phyloP scores from a whole-genome alignment of 176 grass and related monocot species.

The Elaeis guineensis region DNA sequence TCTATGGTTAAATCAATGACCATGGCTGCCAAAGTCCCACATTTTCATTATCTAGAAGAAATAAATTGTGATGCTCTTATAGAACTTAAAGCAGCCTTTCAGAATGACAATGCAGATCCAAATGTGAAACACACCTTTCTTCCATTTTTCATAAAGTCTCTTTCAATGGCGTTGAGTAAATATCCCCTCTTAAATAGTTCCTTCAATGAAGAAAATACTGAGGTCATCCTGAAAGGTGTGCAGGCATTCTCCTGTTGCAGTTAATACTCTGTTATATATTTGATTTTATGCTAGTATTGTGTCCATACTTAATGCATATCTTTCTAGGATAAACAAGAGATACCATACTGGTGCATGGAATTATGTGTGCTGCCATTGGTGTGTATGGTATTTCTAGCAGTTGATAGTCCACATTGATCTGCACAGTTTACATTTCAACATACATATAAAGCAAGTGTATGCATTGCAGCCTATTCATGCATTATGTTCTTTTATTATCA shows the following conservation, averaged over 20 bases:
- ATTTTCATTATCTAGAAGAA: constrained; percentile 96
- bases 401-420: no score
- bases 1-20: constrained; percentile 91
- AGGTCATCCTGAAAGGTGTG: constrained; percentile 85
- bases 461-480: no score
- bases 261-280: background rate
- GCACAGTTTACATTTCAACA: no score
- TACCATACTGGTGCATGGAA: no score
- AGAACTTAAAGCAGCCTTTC: constrained; percentile 57
- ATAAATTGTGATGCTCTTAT: constrained; percentile 85
- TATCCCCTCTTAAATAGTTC: constrained; percentile 85
- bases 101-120: constrained; percentile 68
- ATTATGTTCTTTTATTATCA: no score
- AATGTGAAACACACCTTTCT: constrained; percentile 86
- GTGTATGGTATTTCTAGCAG: no score
- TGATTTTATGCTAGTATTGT: background rate
- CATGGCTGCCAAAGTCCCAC: constrained; percentile 81
- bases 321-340: no score
- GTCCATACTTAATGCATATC: constrained; percentile 1
- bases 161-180: constrained; percentile 75
- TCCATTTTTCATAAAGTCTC: constrained; percentile 90
- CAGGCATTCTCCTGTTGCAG: no score
- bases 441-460: no score
- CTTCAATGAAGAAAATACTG: constrained; percentile 61
- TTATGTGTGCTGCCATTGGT: no score